Evolutionary conservation across 345 rosid species (phyloP).

Genomic region (Raphanus sativus): DNA sequence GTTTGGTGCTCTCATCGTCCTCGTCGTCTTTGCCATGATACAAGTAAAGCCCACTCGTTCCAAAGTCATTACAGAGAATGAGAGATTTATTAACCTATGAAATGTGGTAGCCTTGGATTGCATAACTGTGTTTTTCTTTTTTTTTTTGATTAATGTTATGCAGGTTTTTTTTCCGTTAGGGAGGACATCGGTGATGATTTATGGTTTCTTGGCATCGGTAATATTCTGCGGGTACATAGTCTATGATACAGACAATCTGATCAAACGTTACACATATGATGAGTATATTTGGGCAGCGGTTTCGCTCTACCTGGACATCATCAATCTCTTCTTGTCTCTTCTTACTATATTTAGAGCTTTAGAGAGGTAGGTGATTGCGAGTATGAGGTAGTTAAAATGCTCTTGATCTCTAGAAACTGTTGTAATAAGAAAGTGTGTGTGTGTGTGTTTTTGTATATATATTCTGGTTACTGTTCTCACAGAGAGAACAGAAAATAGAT

Average conservation of each 20-base stretch:
- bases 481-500: not conserved
- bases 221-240: slow-evolving; percentile 79
- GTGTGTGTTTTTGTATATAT: not conserved
- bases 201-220: slow-evolving; percentile 67
- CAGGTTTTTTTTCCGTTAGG: slow-evolving; percentile 76
- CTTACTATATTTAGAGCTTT: slow-evolving; percentile 67
- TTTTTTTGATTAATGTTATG: not conserved
- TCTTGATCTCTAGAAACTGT: not conserved
- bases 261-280: slow-evolving; percentile 70
- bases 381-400: not conserved
- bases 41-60: slow-evolving; percentile 11
- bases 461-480: slow-evolving; percentile 4
- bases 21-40: slow-evolving; percentile 21
- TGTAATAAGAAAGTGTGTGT: not conserved
- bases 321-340: slow-evolving; percentile 69
- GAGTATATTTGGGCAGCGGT: slow-evolving; percentile 90
- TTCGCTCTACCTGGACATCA: slow-evolving; percentile 63
- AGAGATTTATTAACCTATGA: not conserved
- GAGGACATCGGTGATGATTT: slow-evolving; percentile 60
- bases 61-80: not conserved
- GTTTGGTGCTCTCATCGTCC: slow-evolving; percentile 51
- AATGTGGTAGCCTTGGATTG: slow-evolving; percentile 8
- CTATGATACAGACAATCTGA: slow-evolving; percentile 78
- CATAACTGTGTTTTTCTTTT: slow-evolving; percentile 8
- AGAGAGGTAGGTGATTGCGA: slow-evolving; percentile 29